Evolutionary conservation across 129 eudicot genomes (phyloP).

Genomic region (Saposhnikovia divaricata): DNA sequence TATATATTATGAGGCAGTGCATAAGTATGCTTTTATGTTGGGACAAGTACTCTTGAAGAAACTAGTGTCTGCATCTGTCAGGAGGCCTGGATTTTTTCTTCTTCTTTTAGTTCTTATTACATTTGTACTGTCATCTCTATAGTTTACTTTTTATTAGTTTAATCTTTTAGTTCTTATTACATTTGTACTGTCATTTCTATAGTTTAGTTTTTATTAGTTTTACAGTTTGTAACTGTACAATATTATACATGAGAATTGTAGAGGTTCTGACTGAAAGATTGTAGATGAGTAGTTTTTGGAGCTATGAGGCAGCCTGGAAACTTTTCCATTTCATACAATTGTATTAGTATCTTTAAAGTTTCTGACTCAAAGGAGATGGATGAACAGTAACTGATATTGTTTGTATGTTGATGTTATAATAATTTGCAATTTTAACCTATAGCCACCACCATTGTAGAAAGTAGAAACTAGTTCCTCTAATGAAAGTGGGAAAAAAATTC

Average conservation of each 20-base stretch:
- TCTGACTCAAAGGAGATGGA: background rate
- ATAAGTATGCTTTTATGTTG: conserved; percentile 40
- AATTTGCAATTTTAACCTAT: no score
- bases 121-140: background rate
- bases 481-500: no score
- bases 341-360: background rate
- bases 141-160: background rate
- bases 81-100: background rate
- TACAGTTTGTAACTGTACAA: background rate
- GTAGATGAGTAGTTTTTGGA: background rate
- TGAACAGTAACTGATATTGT: background rate
- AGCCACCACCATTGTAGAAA: no score
- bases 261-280: background rate
- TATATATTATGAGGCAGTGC: conserved; percentile 43
- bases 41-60: conserved; percentile 19
- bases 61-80: background rate
- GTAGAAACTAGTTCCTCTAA: no score
- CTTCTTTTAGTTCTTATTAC: background rate
- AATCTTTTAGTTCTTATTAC: background rate
- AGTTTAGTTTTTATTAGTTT: background rate
- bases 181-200: background rate
- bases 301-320: background rate
- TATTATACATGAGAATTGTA: background rate
- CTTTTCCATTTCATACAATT: background rate
- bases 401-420: no score